Percentiles rank a stretch among this genome's conserved stretches.
These are phyloP conservation scores for Moricandia moricandioides DNA, from an alignment of 345 rosid species.

Conservation along the genomic window DNA sequence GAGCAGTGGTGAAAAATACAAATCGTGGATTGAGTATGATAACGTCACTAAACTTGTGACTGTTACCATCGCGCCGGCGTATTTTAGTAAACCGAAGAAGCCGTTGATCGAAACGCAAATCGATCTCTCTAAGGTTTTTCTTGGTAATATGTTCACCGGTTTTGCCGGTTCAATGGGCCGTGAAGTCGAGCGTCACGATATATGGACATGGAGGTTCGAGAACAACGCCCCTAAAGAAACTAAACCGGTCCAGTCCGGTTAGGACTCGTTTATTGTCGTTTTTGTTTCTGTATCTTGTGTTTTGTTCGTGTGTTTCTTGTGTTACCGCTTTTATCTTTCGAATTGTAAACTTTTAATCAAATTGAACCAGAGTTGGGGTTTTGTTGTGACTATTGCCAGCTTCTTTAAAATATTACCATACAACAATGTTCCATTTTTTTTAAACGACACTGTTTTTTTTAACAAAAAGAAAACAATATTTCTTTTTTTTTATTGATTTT, in stretches of 20 bases:
- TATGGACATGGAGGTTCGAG: not conserved
- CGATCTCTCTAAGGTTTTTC: not conserved
- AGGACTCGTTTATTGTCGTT: not conserved
- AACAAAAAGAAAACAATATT: no score
- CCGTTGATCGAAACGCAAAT: not conserved
- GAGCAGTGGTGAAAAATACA: not conserved
- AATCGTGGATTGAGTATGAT: not conserved
- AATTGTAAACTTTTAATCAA: not conserved
- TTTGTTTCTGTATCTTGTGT: no score
- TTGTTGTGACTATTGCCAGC: not conserved
- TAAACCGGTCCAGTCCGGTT: not conserved
- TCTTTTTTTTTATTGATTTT: no score
- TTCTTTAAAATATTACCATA: not conserved
- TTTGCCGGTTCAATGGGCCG: not conserved
- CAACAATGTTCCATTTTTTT: not conserved
- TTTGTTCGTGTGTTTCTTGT: not conserved
- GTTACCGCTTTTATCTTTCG: not conserved
- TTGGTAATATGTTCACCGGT: not conserved
- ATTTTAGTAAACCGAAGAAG: not conserved
- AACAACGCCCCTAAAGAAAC: not conserved
- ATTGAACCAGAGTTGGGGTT: not conserved
- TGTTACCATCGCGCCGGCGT: not conserved
- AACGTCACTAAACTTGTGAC: not conserved
- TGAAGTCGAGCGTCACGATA: not conserved
- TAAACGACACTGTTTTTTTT: no score